Evolutionary conservation across 2,329 filamentous ascomycete genomes (phyloP).

Genomic region (Xylaria sp.): DNA sequence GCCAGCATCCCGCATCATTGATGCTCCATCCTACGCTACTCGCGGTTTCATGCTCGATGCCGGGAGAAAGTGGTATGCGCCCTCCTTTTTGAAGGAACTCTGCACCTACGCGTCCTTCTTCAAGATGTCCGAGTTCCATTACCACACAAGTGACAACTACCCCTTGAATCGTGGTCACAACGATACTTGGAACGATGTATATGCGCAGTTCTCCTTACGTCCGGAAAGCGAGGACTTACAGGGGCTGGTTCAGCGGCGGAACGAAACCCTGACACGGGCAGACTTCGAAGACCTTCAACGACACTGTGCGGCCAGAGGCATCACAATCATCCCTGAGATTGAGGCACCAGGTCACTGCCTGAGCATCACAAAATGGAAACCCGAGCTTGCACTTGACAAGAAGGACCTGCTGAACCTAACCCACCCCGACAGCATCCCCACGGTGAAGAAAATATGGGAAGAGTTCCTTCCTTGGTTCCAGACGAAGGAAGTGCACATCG

Average conservation of each 20-base stretch:
- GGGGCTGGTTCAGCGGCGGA: conserved; percentile 56
- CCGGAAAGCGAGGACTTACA: conserved; percentile 51
- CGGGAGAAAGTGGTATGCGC: conserved; percentile 56
- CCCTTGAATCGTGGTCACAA: conserved; percentile 59
- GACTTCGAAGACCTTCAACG: conserved; percentile 61
- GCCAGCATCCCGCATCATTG: conserved; percentile 45
- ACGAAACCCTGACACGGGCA: conserved; percentile 57
- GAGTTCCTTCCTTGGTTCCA: conserved; percentile 66
- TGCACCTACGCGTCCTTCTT: conserved; percentile 59
- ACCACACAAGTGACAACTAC: conserved; percentile 61
- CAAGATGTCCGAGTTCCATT: conserved; percentile 61
- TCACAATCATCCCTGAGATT: conserved; percentile 65
- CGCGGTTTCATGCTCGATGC: conserved; percentile 58
- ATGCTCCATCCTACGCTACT: conserved; percentile 57
- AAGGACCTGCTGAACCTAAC: conserved; percentile 62
- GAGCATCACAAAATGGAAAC: conserved; percentile 65
- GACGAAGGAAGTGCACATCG: conserved; percentile 64
- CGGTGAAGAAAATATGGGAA: conserved; percentile 61
- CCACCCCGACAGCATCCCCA: conserved; percentile 63
- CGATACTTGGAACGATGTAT: conserved; percentile 57
- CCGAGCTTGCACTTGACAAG: conserved; percentile 58
- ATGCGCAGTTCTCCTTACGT: conserved; percentile 56
- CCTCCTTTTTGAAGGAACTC: conserved; percentile 55
- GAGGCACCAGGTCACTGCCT: conserved; percentile 65
- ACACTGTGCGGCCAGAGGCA: conserved; percentile 61